Percentiles rank a stretch among this genome's conserved stretches.
These are phyloP conservation scores for Kwoniella shandongensis DNA, from an alignment of 768 basidiomycete species.

Conservation along the genomic window DNA sequence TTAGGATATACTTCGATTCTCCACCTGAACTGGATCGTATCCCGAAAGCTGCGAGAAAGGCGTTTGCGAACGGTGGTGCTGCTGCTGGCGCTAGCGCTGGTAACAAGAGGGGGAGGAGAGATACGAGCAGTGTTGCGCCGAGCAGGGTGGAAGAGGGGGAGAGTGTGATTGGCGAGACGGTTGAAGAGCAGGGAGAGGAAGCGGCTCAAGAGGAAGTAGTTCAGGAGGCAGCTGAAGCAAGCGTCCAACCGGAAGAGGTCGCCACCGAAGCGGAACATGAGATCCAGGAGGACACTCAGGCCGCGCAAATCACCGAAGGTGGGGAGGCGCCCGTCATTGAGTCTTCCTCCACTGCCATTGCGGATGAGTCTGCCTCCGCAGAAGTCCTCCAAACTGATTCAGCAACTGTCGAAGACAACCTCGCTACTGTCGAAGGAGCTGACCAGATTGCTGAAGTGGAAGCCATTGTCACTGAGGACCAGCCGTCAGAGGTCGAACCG, in stretches of 20 bases:
- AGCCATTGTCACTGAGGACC: constrained; percentile 4
- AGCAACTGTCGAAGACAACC: not conserved
- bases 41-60: constrained; percentile 32
- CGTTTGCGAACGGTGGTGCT: not conserved
- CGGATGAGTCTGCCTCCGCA: no score
- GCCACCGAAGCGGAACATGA: constrained; percentile 6
- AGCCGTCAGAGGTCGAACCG: not conserved
- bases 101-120: constrained; percentile 43
- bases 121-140: constrained; percentile 37
- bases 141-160: constrained; percentile 13
- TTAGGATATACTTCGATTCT: constrained; percentile 56
- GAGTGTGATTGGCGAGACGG: not conserved
- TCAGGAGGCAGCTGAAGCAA: not conserved
- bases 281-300: constrained; percentile 17
- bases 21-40: constrained; percentile 51
- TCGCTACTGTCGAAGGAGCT: not conserved
- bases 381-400: no score
- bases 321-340: not conserved
- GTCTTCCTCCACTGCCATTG: no score
- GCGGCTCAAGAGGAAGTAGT: constrained; percentile 5
- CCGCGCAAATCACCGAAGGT: constrained; percentile 6
- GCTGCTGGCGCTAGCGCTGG: not conserved
- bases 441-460: constrained; percentile 5
- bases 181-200: constrained; percentile 8
- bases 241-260: constrained; percentile 5